phyloP scores from a whole-genome alignment of 2,329 filamentous ascomycete species.

The Aspergillus sclerotialis region DNA sequence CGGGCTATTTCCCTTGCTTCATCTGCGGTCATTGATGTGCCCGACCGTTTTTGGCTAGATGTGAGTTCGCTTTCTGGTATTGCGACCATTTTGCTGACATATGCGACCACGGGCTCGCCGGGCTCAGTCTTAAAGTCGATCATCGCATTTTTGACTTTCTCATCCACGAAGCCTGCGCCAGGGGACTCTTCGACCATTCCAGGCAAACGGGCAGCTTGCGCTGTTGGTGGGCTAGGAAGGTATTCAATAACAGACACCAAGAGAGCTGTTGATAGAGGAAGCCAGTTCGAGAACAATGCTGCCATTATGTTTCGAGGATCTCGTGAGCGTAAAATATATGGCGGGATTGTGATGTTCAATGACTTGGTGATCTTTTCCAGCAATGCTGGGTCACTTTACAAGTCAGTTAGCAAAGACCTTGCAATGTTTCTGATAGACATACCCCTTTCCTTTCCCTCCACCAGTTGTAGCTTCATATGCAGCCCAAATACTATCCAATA shows the following conservation, averaged over 20 bases:
- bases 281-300: constrained; percentile 80
- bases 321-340: constrained; percentile 75
- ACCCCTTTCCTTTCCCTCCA: constrained; percentile 74
- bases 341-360: constrained; percentile 71
- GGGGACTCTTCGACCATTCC: constrained; percentile 73
- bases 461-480: constrained; percentile 87
- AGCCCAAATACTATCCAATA: constrained; percentile 93
- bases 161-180: constrained; percentile 63
- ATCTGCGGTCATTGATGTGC: constrained; percentile 69
- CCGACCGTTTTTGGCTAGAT: constrained; percentile 67
- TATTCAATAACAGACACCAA: constrained; percentile 92
- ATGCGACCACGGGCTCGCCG: constrained; percentile 77
- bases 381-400: constrained; percentile 61
- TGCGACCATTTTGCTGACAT: constrained; percentile 97
- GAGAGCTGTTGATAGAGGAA: constrained; percentile 85
- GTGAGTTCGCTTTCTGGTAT: constrained; percentile 87
- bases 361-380: constrained; percentile 95
- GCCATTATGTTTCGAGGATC: constrained; percentile 79
- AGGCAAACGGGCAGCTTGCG: constrained; percentile 74
- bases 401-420: constrained; percentile 24
- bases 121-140: constrained; percentile 64
- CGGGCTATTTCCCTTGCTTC: constrained; percentile 83
- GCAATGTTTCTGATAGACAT: constrained; percentile 31
- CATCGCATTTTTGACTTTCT: constrained; percentile 71
- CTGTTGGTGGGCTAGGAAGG: constrained; percentile 71